These are phyloP conservation scores for Sparassis latifolia DNA, from an alignment of 1,284 basidiomycete species.

Conservation along the genomic window DNA sequence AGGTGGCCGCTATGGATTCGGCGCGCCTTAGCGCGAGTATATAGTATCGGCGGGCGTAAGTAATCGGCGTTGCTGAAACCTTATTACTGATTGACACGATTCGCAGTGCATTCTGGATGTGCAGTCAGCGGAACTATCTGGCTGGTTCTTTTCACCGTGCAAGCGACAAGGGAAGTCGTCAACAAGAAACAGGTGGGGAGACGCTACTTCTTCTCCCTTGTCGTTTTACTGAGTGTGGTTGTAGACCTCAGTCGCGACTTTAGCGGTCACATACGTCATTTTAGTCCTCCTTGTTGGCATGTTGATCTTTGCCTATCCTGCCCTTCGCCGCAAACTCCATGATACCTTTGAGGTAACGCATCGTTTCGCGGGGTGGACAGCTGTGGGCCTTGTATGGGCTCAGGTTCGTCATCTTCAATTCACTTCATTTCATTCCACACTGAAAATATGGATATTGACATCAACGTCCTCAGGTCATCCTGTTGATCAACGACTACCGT, in stretches of 20 bases:
- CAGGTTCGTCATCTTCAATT: constrained; percentile 28
- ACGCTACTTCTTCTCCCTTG: background rate
- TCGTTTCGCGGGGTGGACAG: constrained; percentile 50
- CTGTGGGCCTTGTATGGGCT: constrained; percentile 45
- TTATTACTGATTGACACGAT: constrained; percentile 1
- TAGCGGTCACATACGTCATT: constrained; percentile 44
- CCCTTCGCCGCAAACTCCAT: constrained; percentile 37
- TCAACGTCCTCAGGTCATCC: constrained; percentile 30
- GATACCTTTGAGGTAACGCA: constrained; percentile 47
- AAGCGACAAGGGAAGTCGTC: constrained; percentile 43
- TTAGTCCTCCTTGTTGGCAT: constrained; percentile 41
- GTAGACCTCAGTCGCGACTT: constrained; percentile 39
- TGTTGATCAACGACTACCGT: constrained; percentile 50
- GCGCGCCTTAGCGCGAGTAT: constrained; percentile 44
- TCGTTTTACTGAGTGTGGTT: background rate
- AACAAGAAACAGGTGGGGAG: constrained; percentile 30
- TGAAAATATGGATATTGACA: background rate
- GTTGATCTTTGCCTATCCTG: constrained; percentile 41
- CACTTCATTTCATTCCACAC: background rate
- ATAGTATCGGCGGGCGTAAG: constrained; percentile 45
- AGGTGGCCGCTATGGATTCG: constrained; percentile 51
- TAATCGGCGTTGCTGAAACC: constrained; percentile 1
- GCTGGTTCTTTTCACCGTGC: constrained; percentile 42
- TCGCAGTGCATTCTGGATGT: constrained; percentile 44
- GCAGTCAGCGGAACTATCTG: constrained; percentile 47